Conservation (phyloP, 202 grass and related monocot species). For the Zoysia matrella region DNA sequence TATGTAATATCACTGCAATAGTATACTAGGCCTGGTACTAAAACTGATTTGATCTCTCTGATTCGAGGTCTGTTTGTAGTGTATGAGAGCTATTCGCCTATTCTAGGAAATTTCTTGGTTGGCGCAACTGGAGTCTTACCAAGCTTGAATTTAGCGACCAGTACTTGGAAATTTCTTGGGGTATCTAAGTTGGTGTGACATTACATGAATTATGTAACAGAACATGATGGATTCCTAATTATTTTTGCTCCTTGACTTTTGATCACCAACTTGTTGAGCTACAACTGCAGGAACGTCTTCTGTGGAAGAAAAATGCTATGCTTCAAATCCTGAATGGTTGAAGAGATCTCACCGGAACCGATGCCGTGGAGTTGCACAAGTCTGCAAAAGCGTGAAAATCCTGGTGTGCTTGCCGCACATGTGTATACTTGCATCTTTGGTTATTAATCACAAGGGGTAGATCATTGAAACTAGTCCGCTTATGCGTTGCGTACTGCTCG, state of each 20-base stretch:
- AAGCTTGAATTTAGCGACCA: not conserved
- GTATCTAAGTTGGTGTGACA: not conserved
- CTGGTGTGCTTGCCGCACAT: slow-evolving; percentile 44
- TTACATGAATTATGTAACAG: not conserved
- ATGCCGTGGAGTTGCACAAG: not conserved
- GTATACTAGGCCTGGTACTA: not conserved
- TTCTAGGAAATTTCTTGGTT: not conserved
- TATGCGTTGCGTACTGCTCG: slow-evolving; percentile 41
- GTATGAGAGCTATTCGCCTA: not conserved
- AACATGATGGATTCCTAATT: not conserved
- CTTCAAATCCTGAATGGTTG: slow-evolving; percentile 67
- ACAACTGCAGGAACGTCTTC: slow-evolving; percentile 59
- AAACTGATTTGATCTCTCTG: not conserved
- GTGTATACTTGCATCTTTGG: slow-evolving; percentile 69
- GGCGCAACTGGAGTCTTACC: not conserved
- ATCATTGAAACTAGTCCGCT: slow-evolving; percentile 46
- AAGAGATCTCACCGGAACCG: slow-evolving; percentile 27
- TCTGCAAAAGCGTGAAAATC: slow-evolving; percentile 6
- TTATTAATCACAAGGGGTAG: slow-evolving; percentile 60
- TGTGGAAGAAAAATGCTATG: slow-evolving; percentile 65
- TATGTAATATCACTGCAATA: not conserved
- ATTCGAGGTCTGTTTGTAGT: not conserved
- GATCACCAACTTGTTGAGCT: not conserved
- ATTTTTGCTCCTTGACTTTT: not conserved
- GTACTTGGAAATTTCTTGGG: not conserved